Conservation (phyloP, 2,329 filamentous ascomycete species). For the Fusarium haematococcum region DNA sequence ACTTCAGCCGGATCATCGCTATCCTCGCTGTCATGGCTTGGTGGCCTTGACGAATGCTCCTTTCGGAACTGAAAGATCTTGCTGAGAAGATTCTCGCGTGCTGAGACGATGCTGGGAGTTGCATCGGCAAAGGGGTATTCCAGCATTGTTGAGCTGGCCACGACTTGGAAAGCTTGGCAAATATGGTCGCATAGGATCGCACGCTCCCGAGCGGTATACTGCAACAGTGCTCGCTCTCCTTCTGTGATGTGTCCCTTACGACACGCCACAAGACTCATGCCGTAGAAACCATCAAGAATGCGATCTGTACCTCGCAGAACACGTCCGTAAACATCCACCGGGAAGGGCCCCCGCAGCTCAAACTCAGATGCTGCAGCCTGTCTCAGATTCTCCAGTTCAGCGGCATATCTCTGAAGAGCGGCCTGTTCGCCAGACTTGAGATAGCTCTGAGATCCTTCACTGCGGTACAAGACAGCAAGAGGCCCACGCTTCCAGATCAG, state of each 20-base stretch:
- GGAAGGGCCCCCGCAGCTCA: slow-evolving; percentile 87
- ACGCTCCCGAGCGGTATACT: slow-evolving; percentile 83
- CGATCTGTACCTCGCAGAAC: slow-evolving; percentile 84
- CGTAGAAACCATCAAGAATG: slow-evolving; percentile 92
- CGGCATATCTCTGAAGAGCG: slow-evolving; percentile 52
- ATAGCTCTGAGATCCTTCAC: slow-evolving; percentile 76
- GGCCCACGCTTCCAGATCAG: slow-evolving; percentile 97
- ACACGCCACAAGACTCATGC: slow-evolving; percentile 92
- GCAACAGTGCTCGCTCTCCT: slow-evolving; percentile 83
- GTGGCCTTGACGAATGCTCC: slow-evolving; percentile 60
- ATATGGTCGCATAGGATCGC: slow-evolving; percentile 86
- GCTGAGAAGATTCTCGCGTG: slow-evolving; percentile 84
- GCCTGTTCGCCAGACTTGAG: slow-evolving; percentile 43
- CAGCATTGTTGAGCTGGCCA: slow-evolving; percentile 92
- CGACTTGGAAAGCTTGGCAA: slow-evolving; percentile 85
- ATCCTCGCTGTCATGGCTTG: slow-evolving; percentile 22
- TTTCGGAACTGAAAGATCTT: slow-evolving; percentile 90
- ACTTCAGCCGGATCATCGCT: slow-evolving; percentile 25
- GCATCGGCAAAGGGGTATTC: slow-evolving; percentile 93
- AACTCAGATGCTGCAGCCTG: slow-evolving; percentile 83
- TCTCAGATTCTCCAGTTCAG: slow-evolving; percentile 79
- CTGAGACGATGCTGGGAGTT: slow-evolving; percentile 82
- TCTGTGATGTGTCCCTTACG: slow-evolving; percentile 81
- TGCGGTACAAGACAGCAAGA: slow-evolving; percentile 76
- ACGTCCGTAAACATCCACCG: slow-evolving; percentile 75